Percentiles rank a stretch among this genome's conserved stretches.
phyloP scores from a whole-genome alignment of 208 protist species.

The Blechomonas ayalai region DNA sequence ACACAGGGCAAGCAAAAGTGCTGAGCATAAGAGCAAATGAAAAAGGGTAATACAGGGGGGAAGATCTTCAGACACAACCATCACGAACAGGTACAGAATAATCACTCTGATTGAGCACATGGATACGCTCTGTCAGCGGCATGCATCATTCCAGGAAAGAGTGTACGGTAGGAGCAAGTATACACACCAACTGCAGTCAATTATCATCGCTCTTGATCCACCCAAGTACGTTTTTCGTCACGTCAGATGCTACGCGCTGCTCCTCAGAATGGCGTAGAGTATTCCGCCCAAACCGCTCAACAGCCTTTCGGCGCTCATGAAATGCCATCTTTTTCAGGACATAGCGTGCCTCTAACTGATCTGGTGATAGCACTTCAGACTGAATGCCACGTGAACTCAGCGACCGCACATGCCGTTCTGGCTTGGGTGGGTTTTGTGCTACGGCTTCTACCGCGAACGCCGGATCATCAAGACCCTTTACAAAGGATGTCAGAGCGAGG shows the following conservation, averaged over 20 bases:
- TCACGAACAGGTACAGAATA: constrained; percentile 5
- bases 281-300: constrained; percentile 58
- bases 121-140: too few species aligned
- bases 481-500: constrained; percentile 23
- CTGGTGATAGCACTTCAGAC: constrained; percentile 36
- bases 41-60: too few species aligned
- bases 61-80: neutral
- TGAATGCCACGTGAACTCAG: constrained; percentile 64
- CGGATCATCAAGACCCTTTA: constrained; percentile 46
- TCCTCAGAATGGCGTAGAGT: constrained; percentile 51
- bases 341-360: constrained; percentile 76
- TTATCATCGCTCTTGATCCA: constrained; percentile 68
- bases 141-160: too few species aligned
- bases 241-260: constrained; percentile 53
- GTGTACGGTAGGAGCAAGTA: too few species aligned
- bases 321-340: constrained; percentile 72
- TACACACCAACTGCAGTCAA: too few species aligned
- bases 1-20: too few species aligned
- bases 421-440: constrained; percentile 33
- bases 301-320: constrained; percentile 52
- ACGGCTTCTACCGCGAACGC: constrained; percentile 32
- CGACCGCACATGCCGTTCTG: constrained; percentile 23
- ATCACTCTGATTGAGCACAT: constrained; percentile 3
- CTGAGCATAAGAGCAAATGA: constrained; percentile 7
- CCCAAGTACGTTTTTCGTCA: constrained; percentile 77